phyloP scores from a whole-genome alignment of 352 stramenopile genomes.

The Pythium angustatum region DNA sequence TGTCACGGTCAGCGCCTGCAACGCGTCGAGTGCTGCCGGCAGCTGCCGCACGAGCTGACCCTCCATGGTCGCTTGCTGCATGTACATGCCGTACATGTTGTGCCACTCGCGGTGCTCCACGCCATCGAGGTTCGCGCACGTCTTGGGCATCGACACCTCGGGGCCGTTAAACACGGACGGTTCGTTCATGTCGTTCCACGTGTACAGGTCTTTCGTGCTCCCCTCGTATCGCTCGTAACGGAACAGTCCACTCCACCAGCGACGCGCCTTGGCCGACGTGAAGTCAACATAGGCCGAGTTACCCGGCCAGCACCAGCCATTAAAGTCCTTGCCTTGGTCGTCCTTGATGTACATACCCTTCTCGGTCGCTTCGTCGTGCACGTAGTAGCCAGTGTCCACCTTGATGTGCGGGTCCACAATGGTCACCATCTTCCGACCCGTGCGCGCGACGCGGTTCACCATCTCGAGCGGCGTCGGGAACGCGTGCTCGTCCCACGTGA shows the following conservation, averaged over 20 bases:
- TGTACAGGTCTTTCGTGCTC: slow-evolving; percentile 93
- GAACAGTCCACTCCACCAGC: slow-evolving; percentile 98
- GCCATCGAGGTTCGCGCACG: slow-evolving; percentile 88
- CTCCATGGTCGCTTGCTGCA: slow-evolving; percentile 96
- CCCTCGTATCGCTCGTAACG: slow-evolving; percentile 93
- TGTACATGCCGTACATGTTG: slow-evolving; percentile 99
- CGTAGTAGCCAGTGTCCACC: slow-evolving; percentile 93
- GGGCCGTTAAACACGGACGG: slow-evolving; percentile 99
- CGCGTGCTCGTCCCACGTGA: slow-evolving; percentile 96
- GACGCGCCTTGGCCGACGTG: slow-evolving; percentile 90
- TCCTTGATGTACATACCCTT: slow-evolving; percentile 97
- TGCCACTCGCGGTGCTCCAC: slow-evolving; percentile 99
- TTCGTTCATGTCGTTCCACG: slow-evolving; percentile 99
- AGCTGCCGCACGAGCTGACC: slow-evolving; percentile 85
- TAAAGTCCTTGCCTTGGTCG: slow-evolving; percentile 95
- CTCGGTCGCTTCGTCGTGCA: slow-evolving; percentile 80
- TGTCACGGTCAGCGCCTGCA: slow-evolving; percentile 45
- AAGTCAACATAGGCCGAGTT: slow-evolving; percentile 99
- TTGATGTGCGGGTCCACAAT: slow-evolving; percentile 99
- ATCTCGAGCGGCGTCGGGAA: slow-evolving; percentile 96
- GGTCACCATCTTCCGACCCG: slow-evolving; percentile 97
- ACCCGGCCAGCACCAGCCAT: slow-evolving; percentile 99
- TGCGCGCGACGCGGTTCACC: slow-evolving; percentile 90
- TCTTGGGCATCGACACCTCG: slow-evolving; percentile 98
- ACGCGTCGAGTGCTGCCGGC: slow-evolving; percentile 27